These are phyloP conservation scores for Eucalyptus pauciflora DNA, from an alignment of 345 rosid species.

Conservation along the genomic window DNA sequence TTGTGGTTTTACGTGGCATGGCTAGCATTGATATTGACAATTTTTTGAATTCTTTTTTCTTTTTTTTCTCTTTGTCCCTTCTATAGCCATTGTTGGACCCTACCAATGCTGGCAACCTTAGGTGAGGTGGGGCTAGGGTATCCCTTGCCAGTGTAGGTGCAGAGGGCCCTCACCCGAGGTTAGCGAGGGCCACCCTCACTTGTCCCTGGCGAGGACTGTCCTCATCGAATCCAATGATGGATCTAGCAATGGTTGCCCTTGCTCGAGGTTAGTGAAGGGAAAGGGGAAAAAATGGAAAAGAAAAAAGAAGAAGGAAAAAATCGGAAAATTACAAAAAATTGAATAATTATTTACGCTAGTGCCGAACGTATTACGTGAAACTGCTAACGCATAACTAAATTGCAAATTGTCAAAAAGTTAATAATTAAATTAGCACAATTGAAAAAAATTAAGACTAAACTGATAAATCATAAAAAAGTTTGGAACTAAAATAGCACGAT, in stretches of 20 bases:
- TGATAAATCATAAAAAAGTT: not conserved
- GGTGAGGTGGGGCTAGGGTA: not conserved
- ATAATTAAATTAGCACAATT: no score
- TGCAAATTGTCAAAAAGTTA: no score
- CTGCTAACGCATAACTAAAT: no score
- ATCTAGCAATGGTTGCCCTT: not conserved
- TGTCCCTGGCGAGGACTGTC: not conserved
- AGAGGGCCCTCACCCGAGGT: fast-evolving
- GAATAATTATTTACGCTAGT: no score
- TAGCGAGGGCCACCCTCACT: not conserved
- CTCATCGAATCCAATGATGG: not conserved
- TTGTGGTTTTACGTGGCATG: not conserved
- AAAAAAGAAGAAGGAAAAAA: not conserved
- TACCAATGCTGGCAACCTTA: not conserved
- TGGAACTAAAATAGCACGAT: not conserved
- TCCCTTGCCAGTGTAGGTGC: not conserved
- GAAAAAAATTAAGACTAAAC: not conserved
- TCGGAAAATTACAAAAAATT: no score
- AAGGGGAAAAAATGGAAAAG: not conserved
- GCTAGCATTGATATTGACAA: fast-evolving
- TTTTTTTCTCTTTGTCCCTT: not conserved
- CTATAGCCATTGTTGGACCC: fast-evolving
- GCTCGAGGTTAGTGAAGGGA: not conserved
- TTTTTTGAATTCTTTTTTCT: not conserved
- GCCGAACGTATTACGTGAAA: fast-evolving